Percentiles rank a stretch among this genome's conserved stretches.
These are phyloP conservation scores for Loxodes magnus DNA, from an alignment of 73 alveolate genomes.

Conservation along the genomic window DNA sequence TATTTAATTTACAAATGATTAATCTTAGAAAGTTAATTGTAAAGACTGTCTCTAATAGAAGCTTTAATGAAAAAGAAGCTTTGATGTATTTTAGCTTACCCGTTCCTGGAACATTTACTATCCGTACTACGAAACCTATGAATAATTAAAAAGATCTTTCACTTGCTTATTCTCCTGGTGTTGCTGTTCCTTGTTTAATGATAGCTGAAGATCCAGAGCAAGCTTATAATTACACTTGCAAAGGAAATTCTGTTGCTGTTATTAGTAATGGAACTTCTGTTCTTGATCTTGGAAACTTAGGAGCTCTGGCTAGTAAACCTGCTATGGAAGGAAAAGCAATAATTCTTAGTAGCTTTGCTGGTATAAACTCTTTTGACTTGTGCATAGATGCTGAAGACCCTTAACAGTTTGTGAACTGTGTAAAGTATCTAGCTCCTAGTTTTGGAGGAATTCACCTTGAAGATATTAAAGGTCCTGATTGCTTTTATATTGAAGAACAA, in stretches of 20 bases:
- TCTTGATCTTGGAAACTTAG: too few relatives aligned
- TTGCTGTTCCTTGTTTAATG: slow-evolving; percentile 48
- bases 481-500: slow-evolving; percentile 43
- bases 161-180: slow-evolving; percentile 78
- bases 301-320: slow-evolving; percentile 63
- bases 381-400: slow-evolving; percentile 37
- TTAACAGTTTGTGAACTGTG: slow-evolving; percentile 33
- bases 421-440: slow-evolving; percentile 36
- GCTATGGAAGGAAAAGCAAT: too few relatives aligned
- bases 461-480: slow-evolving; percentile 70
- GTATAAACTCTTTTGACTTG: slow-evolving; percentile 35
- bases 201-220: slow-evolving; percentile 30
- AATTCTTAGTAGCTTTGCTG: slow-evolving; percentile 55
- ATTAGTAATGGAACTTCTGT: slow-evolving; percentile 59
- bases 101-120: slow-evolving; percentile 33
- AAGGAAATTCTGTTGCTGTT: slow-evolving; percentile 49
- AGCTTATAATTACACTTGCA: slow-evolving; percentile 37
- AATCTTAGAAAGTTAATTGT: too few relatives aligned
- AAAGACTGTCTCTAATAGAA: too few relatives aligned
- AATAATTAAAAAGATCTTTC: slow-evolving; percentile 16
- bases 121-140: slow-evolving; percentile 32
- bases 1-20: too few relatives aligned
- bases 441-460: slow-evolving; percentile 59
- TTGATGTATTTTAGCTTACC: slow-evolving; percentile 23
- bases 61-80: slow-evolving; percentile 24